Evolutionary conservation across 768 basidiomycete genomes (phyloP), one percentile per base, ranked within the genome.

Genomic region (Russula sp.): DNA sequence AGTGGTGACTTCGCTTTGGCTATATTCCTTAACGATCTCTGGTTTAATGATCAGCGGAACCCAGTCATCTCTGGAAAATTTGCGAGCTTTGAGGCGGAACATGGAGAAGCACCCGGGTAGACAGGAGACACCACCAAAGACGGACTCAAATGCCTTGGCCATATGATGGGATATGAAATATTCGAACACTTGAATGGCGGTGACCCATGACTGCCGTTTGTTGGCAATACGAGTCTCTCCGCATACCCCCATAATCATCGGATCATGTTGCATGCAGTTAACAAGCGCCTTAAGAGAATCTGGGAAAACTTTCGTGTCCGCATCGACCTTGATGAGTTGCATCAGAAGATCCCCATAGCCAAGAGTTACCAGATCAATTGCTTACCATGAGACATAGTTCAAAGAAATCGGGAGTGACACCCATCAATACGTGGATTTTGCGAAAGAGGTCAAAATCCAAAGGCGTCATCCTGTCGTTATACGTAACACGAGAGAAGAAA

Each of bases 51-150:
- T 90, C 64, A 99, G 84, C 5, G 97, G 97, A 25, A 99, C 81
- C 97, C 97, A 99, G 70, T 99, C 97, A 64, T 95, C 92, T 56
- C 94, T 95, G 22, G 81, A 81, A 18, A 82, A 73, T 70, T 88
- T 93, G 57, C 97, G 83, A 8, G 94, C 95, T 73, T 99, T 99
- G 71, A 99, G 80, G 56, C 97, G 82, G 76, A 98, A 98, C 96
- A 99, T 99, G 56, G 94, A 97, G 78, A 99, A 99, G 75, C 97
- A 99, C n/a, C 97, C 97, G 0, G 97, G 97, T 34, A 98, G 79
- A 78, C 97, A 99, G 13, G 97, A 94, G 60, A 99, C 97, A 83
- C 97, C 97, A 70, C 97, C 97, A 70, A 99, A 98, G 29, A 97
- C 93, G 22, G 97, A 94, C 73, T 99, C 97, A 75, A 99, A 99